These are phyloP conservation scores for Pachyrhizus erosus DNA, from an alignment of 306 rosid genomes.

Conservation along the genomic window DNA sequence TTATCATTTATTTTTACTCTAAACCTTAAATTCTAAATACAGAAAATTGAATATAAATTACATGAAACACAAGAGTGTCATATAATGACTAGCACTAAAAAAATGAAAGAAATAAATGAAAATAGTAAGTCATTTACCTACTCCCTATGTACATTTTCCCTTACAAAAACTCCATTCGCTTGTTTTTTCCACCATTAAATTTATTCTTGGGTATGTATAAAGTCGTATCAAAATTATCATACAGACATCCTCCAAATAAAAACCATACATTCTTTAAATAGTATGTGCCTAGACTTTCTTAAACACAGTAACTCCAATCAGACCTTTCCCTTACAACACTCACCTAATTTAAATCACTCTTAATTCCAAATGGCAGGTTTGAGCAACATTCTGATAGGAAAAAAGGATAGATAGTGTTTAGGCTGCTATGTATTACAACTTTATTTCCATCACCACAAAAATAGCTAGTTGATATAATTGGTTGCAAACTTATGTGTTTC, in stretches of 20 bases:
- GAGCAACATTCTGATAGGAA: conserved; percentile 12
- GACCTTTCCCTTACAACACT: conserved; percentile 32
- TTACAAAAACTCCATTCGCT: neutral
- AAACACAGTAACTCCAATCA: conserved; percentile 12
- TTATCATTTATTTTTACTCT: too few species aligned
- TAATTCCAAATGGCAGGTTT: conserved; percentile 24
- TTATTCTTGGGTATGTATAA: neutral
- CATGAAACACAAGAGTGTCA: too few species aligned
- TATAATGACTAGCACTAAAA: too few species aligned
- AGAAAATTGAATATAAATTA: too few species aligned
- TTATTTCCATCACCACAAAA: conserved; percentile 21
- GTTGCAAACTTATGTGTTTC: conserved; percentile 28
- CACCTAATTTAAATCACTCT: conserved; percentile 12
- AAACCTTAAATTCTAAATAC: too few species aligned
- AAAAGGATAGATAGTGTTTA: neutral
- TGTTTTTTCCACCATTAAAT: neutral
- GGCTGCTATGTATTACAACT: conserved; percentile 24
- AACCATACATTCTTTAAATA: neutral
- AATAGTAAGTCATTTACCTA: too few species aligned
- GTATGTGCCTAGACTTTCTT: conserved; percentile 15
- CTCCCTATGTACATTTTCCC: too few species aligned
- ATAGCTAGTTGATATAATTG: neutral
- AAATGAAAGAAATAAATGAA: too few species aligned
- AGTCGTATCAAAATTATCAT: neutral
- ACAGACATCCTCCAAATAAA: neutral